phyloP scores from a whole-genome alignment of 1,284 basidiomycete species.

The Moniliophthora roreri region DNA sequence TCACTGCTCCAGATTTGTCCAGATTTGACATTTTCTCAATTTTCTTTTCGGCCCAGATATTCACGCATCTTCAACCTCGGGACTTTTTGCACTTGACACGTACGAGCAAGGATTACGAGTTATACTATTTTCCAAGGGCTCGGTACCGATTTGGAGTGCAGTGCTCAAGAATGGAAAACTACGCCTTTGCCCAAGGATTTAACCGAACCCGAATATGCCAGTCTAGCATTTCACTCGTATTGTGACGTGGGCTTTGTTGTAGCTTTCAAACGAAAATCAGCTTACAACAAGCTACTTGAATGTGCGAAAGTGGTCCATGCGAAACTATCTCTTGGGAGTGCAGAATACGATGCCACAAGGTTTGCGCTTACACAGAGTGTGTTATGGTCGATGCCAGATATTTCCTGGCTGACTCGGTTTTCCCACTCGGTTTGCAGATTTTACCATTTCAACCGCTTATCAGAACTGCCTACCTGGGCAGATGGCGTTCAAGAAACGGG shows the following conservation, averaged over 20 bases:
- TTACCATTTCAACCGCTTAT: background rate
- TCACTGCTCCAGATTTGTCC: too few species aligned
- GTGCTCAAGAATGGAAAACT: background rate
- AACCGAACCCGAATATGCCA: constrained; percentile 9
- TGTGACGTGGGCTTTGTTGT: background rate
- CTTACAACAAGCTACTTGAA: background rate
- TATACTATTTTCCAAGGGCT: background rate
- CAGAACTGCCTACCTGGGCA: background rate
- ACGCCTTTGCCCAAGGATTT: constrained; percentile 2
- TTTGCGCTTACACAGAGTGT: background rate
- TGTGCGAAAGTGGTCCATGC: background rate
- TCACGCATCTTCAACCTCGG: background rate
- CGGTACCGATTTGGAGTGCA: too few species aligned
- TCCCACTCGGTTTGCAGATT: background rate
- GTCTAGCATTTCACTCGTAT: background rate
- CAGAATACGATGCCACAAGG: background rate
- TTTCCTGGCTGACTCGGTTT: background rate
- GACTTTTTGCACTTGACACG: constrained; percentile 8
- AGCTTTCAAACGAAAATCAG: background rate
- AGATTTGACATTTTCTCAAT: too few species aligned
- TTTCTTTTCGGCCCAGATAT: background rate
- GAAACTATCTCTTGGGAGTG: background rate
- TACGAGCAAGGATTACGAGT: constrained; percentile 6
- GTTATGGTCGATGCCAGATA: too few species aligned
- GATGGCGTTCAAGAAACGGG: background rate